These are phyloP conservation scores for Penicillium sp. DNA, from an alignment of 2,329 filamentous ascomycete species.

Conservation along the genomic window DNA sequence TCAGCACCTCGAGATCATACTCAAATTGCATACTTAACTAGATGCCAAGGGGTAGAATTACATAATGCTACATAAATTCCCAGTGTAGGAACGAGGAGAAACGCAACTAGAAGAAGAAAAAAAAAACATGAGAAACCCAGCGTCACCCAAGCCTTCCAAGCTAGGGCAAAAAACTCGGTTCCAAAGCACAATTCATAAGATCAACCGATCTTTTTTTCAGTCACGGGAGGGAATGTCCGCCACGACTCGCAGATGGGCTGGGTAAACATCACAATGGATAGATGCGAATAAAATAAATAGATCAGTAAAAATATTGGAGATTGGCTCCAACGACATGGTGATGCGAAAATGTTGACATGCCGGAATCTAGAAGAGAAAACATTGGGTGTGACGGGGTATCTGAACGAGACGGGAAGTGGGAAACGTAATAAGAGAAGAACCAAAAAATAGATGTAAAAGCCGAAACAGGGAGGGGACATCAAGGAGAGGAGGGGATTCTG, in stretches of 20 bases:
- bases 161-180: neutral
- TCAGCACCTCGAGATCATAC: constrained; percentile 6
- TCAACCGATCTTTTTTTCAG: constrained; percentile 16
- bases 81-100: neutral
- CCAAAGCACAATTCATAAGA: constrained; percentile 7
- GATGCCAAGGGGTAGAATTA: constrained; percentile 10
- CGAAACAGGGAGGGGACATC: constrained; percentile 16
- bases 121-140: neutral
- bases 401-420: constrained; percentile 35
- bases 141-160: neutral
- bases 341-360: constrained; percentile 16
- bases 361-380: constrained; percentile 25
- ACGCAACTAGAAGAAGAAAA: neutral
- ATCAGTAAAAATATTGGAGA: constrained; percentile 10
- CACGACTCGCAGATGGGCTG: constrained; percentile 1
- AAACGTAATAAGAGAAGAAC: constrained; percentile 7
- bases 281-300: constrained; percentile 15
- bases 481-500: neutral
- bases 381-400: constrained; percentile 30
- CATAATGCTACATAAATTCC: constrained; percentile 14
- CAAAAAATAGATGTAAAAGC: constrained; percentile 12
- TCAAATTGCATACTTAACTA: constrained; percentile 2
- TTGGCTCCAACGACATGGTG: constrained; percentile 15
- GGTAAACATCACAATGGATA: constrained; percentile 1
- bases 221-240: constrained; percentile 11